Evolutionary conservation across 208 protist genomes (phyloP), one percentile per base, ranked within the genome.

Genomic region (Trichomonas vaginalis): DNA sequence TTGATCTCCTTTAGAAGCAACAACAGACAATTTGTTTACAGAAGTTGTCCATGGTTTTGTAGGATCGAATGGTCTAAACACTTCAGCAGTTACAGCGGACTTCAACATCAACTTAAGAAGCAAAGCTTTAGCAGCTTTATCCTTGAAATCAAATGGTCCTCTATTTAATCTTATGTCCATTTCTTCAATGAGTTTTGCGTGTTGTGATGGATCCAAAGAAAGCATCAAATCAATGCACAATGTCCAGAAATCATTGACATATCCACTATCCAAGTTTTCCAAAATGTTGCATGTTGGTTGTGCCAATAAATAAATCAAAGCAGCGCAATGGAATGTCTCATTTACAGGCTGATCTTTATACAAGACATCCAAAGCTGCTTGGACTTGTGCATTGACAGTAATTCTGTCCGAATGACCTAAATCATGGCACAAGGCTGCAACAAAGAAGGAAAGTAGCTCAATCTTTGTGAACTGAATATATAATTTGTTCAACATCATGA

Each of bases 271-370:
- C 0, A 92, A 9, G 42, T 27, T 45, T 17, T 42, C 21, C 2
- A 92, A 39, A 47, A 92, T 92, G 45, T 92, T 92, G 45, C 86
- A 92, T 15, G 40, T 92, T 51, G 86, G 86, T 3, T 92, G 40
- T 51, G 86, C 23, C 0, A 92, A 32, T 0, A 92, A 9, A 15
- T 92, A 39, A 9, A 92, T 92, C 0, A 51, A 10, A 3, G 86
- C 42, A 35, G 86, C 17, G 37, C 86, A 92, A 51, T 92, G 45
- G 32, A 92, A 56, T 51, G 45, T 92, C 15, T 92, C 86, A 23
- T 48, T 40, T 35, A 92, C 45, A 39, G 86, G 86, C 15, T 92
- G 86, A 51, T 92, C 86, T 47, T 92, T 92, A 92, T 92, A 92
- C 0, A 92, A 32, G 8, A 51, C n/a, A 51, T 42, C 46, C 1